These are phyloP conservation scores for Thermothielavioides terrestris DNA, from an alignment of 495 filamentous ascomycete species.

Conservation along the genomic window DNA sequence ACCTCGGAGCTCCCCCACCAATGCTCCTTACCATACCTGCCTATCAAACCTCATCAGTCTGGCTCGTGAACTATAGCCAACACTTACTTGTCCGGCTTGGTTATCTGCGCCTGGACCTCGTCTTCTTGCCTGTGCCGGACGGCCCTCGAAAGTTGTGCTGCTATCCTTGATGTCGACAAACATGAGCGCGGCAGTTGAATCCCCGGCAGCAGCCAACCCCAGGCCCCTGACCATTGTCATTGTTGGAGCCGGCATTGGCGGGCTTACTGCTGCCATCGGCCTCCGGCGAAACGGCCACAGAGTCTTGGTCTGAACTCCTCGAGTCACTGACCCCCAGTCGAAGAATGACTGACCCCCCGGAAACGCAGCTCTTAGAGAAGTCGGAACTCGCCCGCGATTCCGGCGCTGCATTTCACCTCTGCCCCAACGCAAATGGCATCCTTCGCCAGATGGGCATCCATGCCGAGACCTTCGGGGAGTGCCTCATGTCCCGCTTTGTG, in stretches of 20 bases:
- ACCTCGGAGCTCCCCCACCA: too few relatives aligned
- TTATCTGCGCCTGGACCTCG: too few relatives aligned
- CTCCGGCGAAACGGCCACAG: constrained; percentile 46
- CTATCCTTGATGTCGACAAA: too few relatives aligned
- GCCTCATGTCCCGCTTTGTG: constrained; percentile 27
- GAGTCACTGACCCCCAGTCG: constrained; percentile 6
- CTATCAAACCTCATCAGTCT: too few relatives aligned
- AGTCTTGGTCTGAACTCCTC: constrained; percentile 33
- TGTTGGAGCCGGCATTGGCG: constrained; percentile 51
- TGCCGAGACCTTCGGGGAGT: constrained; percentile 27
- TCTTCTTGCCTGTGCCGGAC: too few relatives aligned
- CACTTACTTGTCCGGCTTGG: too few relatives aligned
- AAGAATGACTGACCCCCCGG: constrained; percentile 7
- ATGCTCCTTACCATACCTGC: too few relatives aligned
- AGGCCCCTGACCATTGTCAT: constrained; percentile 33
- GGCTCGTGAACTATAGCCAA: too few relatives aligned
- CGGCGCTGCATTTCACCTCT: constrained; percentile 49
- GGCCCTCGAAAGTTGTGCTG: too few relatives aligned
- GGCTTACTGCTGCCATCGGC: constrained; percentile 45
- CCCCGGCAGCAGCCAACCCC: not conserved
- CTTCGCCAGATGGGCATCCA: constrained; percentile 36
- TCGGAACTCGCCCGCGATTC: constrained; percentile 44
- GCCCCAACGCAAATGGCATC: constrained; percentile 46
- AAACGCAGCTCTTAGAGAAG: constrained; percentile 44
- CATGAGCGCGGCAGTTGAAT: too few relatives aligned